A percentile compares a stretch with the other conserved stretches of the same genome.
phyloP scores from a whole-genome alignment of 495 filamentous ascomycete genomes.

The Hypoxylon rickii region DNA sequence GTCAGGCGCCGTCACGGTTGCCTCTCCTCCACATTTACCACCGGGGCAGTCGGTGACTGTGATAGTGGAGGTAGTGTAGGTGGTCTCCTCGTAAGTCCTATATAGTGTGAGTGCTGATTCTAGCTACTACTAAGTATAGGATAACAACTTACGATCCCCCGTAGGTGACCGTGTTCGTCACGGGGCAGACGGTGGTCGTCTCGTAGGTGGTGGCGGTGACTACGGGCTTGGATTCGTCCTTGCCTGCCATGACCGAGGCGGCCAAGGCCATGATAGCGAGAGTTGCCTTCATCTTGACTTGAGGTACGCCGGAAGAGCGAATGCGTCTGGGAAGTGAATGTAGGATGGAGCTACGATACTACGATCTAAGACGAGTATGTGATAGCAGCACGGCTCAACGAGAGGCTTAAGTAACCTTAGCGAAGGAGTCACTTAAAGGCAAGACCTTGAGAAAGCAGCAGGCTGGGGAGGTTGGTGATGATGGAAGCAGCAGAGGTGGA shows the following conservation, averaged over 20 bases:
- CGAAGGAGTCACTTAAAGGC: conserved; percentile 50
- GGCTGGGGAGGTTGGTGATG: conserved; percentile 37
- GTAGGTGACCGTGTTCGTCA: conserved; percentile 36
- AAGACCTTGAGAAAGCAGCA: conserved; percentile 15
- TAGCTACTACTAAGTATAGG: neutral
- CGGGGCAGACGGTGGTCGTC: conserved; percentile 43
- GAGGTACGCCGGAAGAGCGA: conserved; percentile 11
- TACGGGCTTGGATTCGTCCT: conserved; percentile 11
- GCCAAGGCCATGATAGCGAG: conserved; percentile 47
- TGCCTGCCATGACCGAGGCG: conserved; percentile 43
- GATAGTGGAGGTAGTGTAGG: conserved; percentile 41
- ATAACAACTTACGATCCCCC: conserved; percentile 35
- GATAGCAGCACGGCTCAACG: conserved; percentile 26
- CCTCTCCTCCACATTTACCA: conserved; percentile 33
- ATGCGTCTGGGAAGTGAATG: conserved; percentile 32
- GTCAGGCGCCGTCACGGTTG: conserved; percentile 36
- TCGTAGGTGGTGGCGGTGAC: conserved; percentile 34
- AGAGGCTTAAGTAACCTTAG: conserved; percentile 50
- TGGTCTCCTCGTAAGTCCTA: conserved; percentile 38
- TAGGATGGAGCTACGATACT: conserved; percentile 10
- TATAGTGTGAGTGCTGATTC: conserved; percentile 1
- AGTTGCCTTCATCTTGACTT: conserved; percentile 48
- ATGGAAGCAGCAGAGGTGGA: conserved; percentile 2
- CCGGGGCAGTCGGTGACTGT: conserved; percentile 39
- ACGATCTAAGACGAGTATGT: neutral